Percentiles rank a stretch among this genome's conserved stretches.
phyloP scores from a whole-genome alignment of 306 rosid species.

The Argentina anserina region DNA sequence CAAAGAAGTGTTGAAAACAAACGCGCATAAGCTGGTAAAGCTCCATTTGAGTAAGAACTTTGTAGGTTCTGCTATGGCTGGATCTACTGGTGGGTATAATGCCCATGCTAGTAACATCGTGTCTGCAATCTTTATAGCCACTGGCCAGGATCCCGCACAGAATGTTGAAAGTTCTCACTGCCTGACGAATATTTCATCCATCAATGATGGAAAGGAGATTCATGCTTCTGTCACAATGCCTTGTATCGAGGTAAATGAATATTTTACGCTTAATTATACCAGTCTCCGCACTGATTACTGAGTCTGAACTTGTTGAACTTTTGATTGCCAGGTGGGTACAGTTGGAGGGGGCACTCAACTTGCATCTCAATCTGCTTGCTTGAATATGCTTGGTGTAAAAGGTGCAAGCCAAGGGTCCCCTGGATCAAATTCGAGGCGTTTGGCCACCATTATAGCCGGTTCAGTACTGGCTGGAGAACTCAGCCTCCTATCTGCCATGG shows the following conservation, averaged over 20 bases:
- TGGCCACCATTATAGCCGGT: neutral
- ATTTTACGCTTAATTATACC: neutral
- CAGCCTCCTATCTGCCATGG: neutral
- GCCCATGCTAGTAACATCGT: conserved; percentile 85
- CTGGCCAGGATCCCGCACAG: conserved; percentile 85
- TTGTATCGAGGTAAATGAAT: neutral
- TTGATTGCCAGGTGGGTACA: conserved; percentile 65
- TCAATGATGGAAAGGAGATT: neutral
- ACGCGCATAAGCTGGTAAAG: neutral
- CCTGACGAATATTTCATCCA: neutral
- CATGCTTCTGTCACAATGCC: neutral
- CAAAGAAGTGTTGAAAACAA: conserved; percentile 59
- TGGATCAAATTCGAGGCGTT: conserved; percentile 41
- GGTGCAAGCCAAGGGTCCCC: conserved; percentile 58
- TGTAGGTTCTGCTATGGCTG: conserved; percentile 49
- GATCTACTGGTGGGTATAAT: conserved; percentile 72
- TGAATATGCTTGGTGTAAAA: conserved; percentile 71
- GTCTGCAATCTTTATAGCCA: conserved; percentile 64
- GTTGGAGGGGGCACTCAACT: conserved; percentile 39
- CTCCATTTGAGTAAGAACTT: neutral
- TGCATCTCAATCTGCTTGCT: conserved; percentile 70
- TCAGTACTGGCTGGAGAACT: conserved; percentile 1
- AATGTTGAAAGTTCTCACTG: conserved; percentile 71
- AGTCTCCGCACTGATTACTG: neutral
- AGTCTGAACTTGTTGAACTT: neutral